A percentile compares a stretch with the other conserved stretches of the same genome.
These are phyloP conservation scores for Euphorbia schlechtendalii DNA, from an alignment of 441 rosid species.

Conservation along the genomic window DNA sequence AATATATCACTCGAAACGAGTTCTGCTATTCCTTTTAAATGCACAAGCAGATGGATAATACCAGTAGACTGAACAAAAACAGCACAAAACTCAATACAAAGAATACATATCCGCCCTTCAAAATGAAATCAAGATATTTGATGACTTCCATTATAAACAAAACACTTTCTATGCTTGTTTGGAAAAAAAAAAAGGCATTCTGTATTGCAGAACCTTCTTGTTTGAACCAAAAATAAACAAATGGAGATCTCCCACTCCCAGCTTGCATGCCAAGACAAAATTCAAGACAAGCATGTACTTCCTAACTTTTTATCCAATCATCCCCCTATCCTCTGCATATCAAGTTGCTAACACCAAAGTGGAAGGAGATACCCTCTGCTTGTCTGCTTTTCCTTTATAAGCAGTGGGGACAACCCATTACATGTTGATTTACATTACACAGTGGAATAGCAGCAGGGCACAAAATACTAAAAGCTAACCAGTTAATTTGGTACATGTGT, in stretches of 20 bases:
- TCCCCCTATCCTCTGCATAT: not conserved
- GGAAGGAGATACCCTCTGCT: not conserved
- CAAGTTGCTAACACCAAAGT: not conserved
- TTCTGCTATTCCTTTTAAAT: too few species aligned
- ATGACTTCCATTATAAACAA: not conserved
- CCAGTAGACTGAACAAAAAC: not conserved
- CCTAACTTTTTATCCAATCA: constrained; percentile 1
- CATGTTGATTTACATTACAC: too few species aligned
- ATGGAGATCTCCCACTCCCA: not conserved
- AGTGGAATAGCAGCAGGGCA: not conserved
- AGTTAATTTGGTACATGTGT: not conserved
- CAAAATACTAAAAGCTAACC: not conserved
- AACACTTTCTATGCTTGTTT: not conserved
- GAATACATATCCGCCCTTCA: not conserved
- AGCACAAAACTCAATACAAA: not conserved
- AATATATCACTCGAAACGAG: not conserved
- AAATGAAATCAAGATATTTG: too few species aligned
- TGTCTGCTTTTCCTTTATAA: not conserved
- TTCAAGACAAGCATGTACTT: not conserved
- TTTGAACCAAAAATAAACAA: not conserved
- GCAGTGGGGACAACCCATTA: not conserved
- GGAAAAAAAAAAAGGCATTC: not conserved
- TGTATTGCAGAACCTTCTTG: not conserved
- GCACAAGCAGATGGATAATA: too few species aligned
- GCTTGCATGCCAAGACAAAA: not conserved